Conservation (phyloP, 2,329 filamentous ascomycete species). For the Stagonosporopsis cucurbitacearum region DNA sequence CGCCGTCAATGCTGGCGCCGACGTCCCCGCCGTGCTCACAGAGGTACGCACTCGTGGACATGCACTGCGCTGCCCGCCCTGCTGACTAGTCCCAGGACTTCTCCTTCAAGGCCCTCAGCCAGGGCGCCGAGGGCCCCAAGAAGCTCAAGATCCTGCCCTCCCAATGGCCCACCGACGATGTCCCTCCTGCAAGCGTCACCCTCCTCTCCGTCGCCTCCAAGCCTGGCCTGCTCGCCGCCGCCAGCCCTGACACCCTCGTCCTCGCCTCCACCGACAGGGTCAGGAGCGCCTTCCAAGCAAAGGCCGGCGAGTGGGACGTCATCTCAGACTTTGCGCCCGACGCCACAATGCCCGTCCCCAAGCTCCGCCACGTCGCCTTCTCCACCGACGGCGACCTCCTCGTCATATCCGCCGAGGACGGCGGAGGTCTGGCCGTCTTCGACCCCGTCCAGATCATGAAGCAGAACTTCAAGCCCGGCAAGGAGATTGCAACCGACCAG, state of each 20-base stretch:
- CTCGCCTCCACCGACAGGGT: conserved; percentile 79
- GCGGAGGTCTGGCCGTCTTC: conserved; percentile 80
- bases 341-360: conserved; percentile 73
- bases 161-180: conserved; percentile 72
- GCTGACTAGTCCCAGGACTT: conserved; percentile 61
- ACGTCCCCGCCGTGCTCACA: conserved; percentile 79
- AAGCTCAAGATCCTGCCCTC: conserved; percentile 81
- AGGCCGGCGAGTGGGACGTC: conserved; percentile 66
- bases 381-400: conserved; percentile 87
- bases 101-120: conserved; percentile 71
- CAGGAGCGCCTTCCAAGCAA: conserved; percentile 71
- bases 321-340: conserved; percentile 75
- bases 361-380: conserved; percentile 88
- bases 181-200: conserved; percentile 78
- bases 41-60: conserved; percentile 84
- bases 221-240: conserved; percentile 84
- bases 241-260: conserved; percentile 78
- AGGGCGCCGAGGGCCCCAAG: conserved; percentile 72
- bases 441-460: conserved; percentile 73
- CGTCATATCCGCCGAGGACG: conserved; percentile 79
- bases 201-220: conserved; percentile 83
- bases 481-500: conserved; percentile 79
- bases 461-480: conserved; percentile 67
- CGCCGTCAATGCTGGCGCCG: conserved; percentile 62
- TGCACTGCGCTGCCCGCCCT: background rate